Conservation (phyloP, 148 eudicot genomes). For the Salicornia ramosissima region DNA sequence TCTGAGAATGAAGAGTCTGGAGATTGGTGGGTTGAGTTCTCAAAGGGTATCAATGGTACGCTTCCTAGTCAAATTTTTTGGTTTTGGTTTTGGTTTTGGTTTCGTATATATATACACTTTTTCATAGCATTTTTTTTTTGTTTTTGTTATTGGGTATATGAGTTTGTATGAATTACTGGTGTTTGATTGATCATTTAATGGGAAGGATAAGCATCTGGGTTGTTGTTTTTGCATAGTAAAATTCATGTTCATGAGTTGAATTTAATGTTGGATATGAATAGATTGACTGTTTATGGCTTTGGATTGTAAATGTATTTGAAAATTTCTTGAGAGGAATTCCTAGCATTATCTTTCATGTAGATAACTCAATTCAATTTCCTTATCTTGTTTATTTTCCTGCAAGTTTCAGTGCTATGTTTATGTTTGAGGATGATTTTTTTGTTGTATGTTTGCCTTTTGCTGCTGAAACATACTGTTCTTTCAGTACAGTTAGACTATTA, state of each 20-base stretch:
- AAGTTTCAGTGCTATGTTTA: constrained; percentile 7
- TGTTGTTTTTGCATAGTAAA: constrained; percentile 16
- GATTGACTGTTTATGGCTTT: constrained; percentile 22
- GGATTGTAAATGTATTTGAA: constrained; percentile 20
- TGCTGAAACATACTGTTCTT: background rate
- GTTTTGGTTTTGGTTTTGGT: constrained; percentile 5
- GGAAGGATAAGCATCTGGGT: constrained; percentile 25
- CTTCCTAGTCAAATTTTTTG: too few relatives aligned
- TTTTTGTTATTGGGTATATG: background rate
- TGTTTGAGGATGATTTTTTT: constrained; percentile 2
- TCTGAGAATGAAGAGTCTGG: constrained; percentile 48
- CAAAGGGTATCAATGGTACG: constrained; percentile 63
- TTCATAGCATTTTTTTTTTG: constrained; percentile 20
- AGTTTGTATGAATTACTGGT: constrained; percentile 11
- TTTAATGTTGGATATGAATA: constrained; percentile 17
- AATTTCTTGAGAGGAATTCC: constrained; percentile 15
- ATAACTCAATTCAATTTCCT: constrained; percentile 10
- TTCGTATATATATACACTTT: background rate
- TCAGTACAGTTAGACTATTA: background rate
- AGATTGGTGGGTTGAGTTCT: constrained; percentile 69
- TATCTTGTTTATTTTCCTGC: constrained; percentile 1
- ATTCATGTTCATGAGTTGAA: constrained; percentile 22
- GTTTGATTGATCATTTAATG: constrained; percentile 18
- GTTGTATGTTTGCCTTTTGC: background rate
- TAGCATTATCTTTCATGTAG: constrained; percentile 11